Base-by-base conservation (phyloP, 805 yeast genomes). In the Kockiozyma suomiensis region DNA sequence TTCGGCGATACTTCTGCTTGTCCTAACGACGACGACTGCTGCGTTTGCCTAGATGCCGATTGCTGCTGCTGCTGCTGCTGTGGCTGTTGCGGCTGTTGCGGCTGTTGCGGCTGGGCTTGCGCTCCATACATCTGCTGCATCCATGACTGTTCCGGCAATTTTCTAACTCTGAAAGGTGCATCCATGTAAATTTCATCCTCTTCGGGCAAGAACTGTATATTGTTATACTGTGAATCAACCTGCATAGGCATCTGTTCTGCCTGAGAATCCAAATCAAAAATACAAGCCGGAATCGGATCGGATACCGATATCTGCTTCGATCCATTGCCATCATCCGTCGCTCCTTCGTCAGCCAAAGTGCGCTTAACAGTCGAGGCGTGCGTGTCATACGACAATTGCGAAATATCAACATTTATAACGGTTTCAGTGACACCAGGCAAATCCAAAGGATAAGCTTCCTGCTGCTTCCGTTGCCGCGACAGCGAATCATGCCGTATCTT, bases 181-280 rank as follows among this genome's bases (percentile, higher is more conserved):
- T 61, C 65, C 57, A 58, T 46, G 23, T 59, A 61, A 23, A 61
- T 58, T 26, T 61, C 65, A 37, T 61, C 65, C 25, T 61, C 65
- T 42, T 61, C 65, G 4, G 65, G 65, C 21, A 61, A 48, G 30
- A 61, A 61, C 38, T 38, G 54, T 30, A 53, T 30, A 19, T 37
- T 26, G 15, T 46, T 49, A 37, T 26, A 28, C 30, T 23, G 21
- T 8, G 54, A 13, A 41, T 52, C 61, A 4, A 49, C 21, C n/a
- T 40, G 48, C 48, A 41, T 41, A 23, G 43, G 17, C 28, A 17
- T 32, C 32, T 13, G 42, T 8, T 26, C 5, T 21, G 32, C 15
- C 33, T 15, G n/a, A 7, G 45, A 8, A 30, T n/a, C 46, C 30
- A 41, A 12, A 7, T 48, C 49, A 12, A 35, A 19, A 21, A 45